Base-by-base conservation (phyloP, 345 rosid genomes). In the Psidium friedrichsthalianum region DNA sequence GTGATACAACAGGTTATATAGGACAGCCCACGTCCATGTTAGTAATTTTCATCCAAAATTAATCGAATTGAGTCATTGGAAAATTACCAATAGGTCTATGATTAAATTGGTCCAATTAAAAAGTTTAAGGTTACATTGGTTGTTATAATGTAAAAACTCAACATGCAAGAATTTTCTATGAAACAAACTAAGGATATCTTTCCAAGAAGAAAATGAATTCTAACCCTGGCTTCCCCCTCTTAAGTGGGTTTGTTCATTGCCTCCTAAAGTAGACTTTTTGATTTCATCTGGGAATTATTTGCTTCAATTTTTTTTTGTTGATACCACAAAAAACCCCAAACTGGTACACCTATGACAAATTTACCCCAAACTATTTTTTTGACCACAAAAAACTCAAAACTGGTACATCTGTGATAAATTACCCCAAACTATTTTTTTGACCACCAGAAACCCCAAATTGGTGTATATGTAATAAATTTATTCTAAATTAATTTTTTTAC, bases 1-100 rank as follows among this genome's bases (percentile, higher is more conserved):
- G 5, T 1, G 2, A 12, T 64, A 16, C 0, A 0, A 2, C 42
- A 2, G 29, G 3, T 29, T 5, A 29, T 1, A 0, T 29, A 15
- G 8, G 42, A 61, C 8, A 4, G 2, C 20, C 1, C 0, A 61
- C 1, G 3, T 29, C 2, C 11, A 29, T 0, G 6, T 61, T 1
- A 61, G 8, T 0, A 29, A 61, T 61, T 54, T 54, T 7, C 56
- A 18, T 2, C 8, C 2, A 54, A 54, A 54, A 61, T 61, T 15
- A 2, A 61, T 61, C 10, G 21, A 61, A 29, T 3, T 61, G 42
- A 29, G 2, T 61, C 4, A 61, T 29, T 14, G 3, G 6, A 3
- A 32, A 64, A 64, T 32, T 0, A 2, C 8, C 20, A 3, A 61
- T 29, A 29, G 12, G 5, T 61, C 7, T 29, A 15, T 5, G 11